A percentile compares a stretch with the other conserved stretches of the same genome.
Evolutionary conservation across 208 protist species (phyloP).

Genomic region (Leishmania gerbilli): DNA sequence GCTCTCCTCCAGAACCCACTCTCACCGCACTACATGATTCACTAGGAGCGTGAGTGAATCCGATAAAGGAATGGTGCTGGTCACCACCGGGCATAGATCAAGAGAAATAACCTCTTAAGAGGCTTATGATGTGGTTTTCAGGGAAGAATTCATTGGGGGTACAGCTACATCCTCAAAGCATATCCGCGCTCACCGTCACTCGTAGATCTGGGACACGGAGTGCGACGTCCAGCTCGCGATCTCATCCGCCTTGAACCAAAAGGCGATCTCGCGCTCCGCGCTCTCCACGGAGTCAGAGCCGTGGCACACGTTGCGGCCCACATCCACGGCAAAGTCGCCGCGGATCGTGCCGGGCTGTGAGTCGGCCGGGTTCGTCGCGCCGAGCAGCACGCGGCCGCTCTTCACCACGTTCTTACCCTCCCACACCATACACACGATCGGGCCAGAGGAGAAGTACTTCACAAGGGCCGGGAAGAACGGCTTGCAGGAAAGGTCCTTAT

Average conservation of each 20-base stretch:
- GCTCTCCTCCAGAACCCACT: not conserved
- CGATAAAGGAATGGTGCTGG: not conserved
- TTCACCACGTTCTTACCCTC: constrained; percentile 96
- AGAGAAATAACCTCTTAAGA: constrained; percentile 12
- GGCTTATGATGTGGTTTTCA: not conserved
- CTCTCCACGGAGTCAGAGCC: constrained; percentile 95
- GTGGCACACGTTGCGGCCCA: constrained; percentile 98
- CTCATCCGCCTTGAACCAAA: constrained; percentile 96
- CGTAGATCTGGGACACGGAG: constrained; percentile 85
- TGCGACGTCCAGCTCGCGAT: constrained; percentile 82
- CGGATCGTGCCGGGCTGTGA: constrained; percentile 96
- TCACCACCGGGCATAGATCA: not conserved
- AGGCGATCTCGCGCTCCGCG: constrained; percentile 95
- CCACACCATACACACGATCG: constrained; percentile 98
- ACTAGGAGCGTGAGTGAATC: not conserved
- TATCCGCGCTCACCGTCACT: constrained; percentile 32
- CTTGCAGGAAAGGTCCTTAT: constrained; percentile 88
- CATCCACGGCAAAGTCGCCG: constrained; percentile 95
- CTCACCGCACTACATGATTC: not conserved
- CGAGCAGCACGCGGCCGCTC: constrained; percentile 94
- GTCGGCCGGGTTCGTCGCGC: constrained; percentile 95
- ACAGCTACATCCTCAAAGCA: not conserved
- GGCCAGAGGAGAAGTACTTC: constrained; percentile 96
- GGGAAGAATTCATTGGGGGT: not conserved
- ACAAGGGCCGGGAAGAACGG: constrained; percentile 95